Percentiles rank a stretch among this genome's conserved stretches.
phyloP scores from a whole-genome alignment of 2,329 filamentous ascomycete genomes.

The Thelonectria discophora region DNA sequence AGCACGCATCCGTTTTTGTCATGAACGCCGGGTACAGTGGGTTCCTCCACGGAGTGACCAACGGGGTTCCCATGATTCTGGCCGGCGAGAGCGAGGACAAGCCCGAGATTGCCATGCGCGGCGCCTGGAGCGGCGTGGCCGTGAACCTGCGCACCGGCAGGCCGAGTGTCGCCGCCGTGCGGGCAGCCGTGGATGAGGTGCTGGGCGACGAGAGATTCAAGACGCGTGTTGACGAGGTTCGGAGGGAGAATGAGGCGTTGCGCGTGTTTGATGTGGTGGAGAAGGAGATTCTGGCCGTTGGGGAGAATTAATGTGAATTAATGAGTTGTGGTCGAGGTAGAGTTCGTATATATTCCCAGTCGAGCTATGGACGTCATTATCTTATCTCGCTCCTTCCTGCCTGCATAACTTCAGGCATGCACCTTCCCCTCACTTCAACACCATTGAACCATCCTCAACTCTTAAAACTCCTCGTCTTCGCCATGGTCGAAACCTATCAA shows the following conservation, averaged over 20 bases:
- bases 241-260: conserved; percentile 47
- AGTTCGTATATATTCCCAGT: neutral
- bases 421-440: neutral
- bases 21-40: conserved; percentile 60
- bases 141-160: conserved; percentile 53
- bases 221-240: conserved; percentile 43
- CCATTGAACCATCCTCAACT: neutral
- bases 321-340: neutral
- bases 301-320: neutral
- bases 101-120: conserved; percentile 52
- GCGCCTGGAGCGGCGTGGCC: conserved; percentile 55
- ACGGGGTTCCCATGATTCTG: conserved; percentile 58
- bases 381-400: neutral
- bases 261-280: conserved; percentile 36
- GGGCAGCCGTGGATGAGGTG: conserved; percentile 44
- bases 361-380: neutral
- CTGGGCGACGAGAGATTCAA: conserved; percentile 45
- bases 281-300: conserved; percentile 32
- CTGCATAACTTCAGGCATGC: too few species aligned
- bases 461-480: neutral
- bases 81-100: conserved; percentile 54
- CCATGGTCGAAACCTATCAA: conserved; percentile 11
- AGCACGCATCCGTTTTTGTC: conserved; percentile 55
- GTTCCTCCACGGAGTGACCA: conserved; percentile 54
- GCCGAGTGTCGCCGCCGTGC: conserved; percentile 43